Percentiles rank a stretch among this genome's conserved stretches.
Evolutionary conservation across 805 yeast genomes (phyloP).

Genomic region (Yamadazyma laniorum): DNA sequence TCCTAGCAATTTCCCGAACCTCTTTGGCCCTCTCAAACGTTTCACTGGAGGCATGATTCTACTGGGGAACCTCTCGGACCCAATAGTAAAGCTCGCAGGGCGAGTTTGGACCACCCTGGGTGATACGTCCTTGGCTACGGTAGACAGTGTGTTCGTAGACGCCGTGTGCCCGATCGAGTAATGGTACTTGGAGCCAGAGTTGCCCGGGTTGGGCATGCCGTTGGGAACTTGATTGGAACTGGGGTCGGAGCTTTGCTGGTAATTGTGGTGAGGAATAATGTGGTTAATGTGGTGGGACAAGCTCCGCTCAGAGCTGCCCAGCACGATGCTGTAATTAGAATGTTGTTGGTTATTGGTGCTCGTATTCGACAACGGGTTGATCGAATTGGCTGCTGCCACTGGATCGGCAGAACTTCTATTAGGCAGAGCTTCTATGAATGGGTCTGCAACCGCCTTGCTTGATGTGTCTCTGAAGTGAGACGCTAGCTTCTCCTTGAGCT

Average conservation of each 20-base stretch:
- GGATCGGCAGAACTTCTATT: neutral
- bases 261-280: neutral
- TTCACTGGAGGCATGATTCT: slow-evolving; percentile 19
- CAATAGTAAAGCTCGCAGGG: neutral
- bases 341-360: neutral
- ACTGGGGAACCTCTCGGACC: neutral
- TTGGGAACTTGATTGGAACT: too few species aligned
- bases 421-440: neutral
- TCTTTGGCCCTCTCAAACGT: slow-evolving; percentile 33
- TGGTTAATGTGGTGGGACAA: neutral
- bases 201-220: too few species aligned
- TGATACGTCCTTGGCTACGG: neutral
- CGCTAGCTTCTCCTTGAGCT: slow-evolving; percentile 29
- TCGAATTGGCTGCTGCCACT: neutral
- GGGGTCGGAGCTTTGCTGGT: too few species aligned
- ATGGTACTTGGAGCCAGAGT: neutral
- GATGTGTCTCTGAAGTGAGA: slow-evolving; percentile 28
- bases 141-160: neutral
- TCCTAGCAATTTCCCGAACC: slow-evolving; percentile 42
- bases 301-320: neutral
- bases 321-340: neutral
- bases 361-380: neutral
- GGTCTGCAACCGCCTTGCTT: neutral
- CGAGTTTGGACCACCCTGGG: neutral
- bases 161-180: neutral